Evolutionary conservation across 2,329 filamentous ascomycete genomes (phyloP).

Genomic region (Penicillium sp.): DNA sequence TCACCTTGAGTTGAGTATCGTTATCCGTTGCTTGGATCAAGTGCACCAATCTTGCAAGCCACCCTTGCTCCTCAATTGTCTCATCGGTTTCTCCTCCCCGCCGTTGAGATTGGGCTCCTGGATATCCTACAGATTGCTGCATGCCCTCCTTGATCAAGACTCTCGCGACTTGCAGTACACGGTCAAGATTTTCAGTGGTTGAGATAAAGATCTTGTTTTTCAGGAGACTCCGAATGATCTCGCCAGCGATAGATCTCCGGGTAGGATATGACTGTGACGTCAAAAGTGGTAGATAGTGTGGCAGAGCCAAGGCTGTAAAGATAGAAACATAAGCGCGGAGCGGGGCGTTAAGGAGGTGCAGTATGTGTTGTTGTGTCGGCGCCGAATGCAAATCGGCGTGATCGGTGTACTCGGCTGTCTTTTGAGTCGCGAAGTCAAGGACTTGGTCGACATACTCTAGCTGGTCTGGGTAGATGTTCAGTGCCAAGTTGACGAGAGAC

Average conservation of each 20-base stretch:
- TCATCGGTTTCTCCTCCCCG: conserved; percentile 89
- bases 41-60: conserved; percentile 91
- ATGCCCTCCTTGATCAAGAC: conserved; percentile 93
- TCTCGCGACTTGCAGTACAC: conserved; percentile 83
- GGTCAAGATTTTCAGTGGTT: conserved; percentile 78
- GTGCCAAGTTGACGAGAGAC: conserved; percentile 88
- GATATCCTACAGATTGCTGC: conserved; percentile 81
- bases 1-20: conserved; percentile 83
- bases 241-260: conserved; percentile 84
- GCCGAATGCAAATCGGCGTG: conserved; percentile 93
- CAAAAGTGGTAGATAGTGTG: conserved; percentile 87
- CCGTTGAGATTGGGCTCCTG: conserved; percentile 74
- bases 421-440: conserved; percentile 81
- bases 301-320: conserved; percentile 93
- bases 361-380: conserved; percentile 82
- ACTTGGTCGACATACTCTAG: conserved; percentile 96
- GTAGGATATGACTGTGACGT: conserved; percentile 93
- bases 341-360: conserved; percentile 87
- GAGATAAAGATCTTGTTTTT: conserved; percentile 80
- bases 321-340: conserved; percentile 88
- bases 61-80: conserved; percentile 96
- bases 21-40: conserved; percentile 82
- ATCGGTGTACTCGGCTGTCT: conserved; percentile 86
- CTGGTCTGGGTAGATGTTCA: conserved; percentile 92
- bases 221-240: conserved; percentile 81